Evolutionary conservation across 2,329 filamentous ascomycete genomes (phyloP).

Genomic region (Diaporthe citriasiana): DNA sequence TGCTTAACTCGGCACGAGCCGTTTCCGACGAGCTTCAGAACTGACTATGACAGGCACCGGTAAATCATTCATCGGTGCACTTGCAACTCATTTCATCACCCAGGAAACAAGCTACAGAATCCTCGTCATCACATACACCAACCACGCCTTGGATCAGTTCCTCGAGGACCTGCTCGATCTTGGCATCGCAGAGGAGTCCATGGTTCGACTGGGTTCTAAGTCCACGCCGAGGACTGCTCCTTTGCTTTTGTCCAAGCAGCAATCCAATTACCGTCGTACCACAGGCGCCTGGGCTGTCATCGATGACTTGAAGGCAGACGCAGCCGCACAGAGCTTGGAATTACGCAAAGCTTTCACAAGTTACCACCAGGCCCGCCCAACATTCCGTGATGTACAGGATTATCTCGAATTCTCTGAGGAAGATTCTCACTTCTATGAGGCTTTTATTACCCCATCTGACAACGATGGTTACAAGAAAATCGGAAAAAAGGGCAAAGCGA

Average conservation of each 20-base stretch:
- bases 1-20: neutral
- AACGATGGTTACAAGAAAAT: conserved; percentile 62
- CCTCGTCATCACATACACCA: conserved; percentile 77
- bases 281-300: conserved; percentile 57
- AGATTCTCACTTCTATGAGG: conserved; percentile 66
- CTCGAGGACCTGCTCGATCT: conserved; percentile 73
- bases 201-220: conserved; percentile 76
- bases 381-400: conserved; percentile 53
- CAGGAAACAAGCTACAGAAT: conserved; percentile 64
- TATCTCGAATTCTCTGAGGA: conserved; percentile 66
- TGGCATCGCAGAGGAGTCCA: conserved; percentile 63
- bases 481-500: conserved; percentile 59
- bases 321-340: conserved; percentile 47
- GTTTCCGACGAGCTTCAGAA: neutral
- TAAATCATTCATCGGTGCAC: conserved; percentile 80
- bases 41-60: conserved; percentile 70
- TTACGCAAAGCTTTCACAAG: conserved; percentile 43
- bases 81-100: conserved; percentile 70
- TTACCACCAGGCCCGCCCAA: conserved; percentile 38
- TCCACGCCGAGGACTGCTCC: conserved; percentile 61
- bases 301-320: conserved; percentile 54
- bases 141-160: conserved; percentile 77
- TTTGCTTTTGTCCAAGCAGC: conserved; percentile 61
- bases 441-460: conserved; percentile 65
- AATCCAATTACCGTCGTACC: conserved; percentile 50